These are phyloP conservation scores for Starmerella ratchasimensis DNA, from an alignment of 805 yeast species.

Conservation along the genomic window DNA sequence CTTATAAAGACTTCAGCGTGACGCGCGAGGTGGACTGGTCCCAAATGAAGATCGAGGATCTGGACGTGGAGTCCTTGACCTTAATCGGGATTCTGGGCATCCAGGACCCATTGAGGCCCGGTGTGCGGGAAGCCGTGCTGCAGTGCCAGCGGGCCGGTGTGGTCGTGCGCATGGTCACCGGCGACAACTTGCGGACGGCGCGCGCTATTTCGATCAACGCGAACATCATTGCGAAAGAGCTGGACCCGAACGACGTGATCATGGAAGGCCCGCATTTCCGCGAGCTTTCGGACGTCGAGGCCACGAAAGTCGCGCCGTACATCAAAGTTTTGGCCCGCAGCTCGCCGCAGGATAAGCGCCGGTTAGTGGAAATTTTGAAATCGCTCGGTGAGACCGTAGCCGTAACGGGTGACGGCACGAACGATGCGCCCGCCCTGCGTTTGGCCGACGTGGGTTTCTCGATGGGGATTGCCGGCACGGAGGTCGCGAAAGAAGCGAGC, in stretches of 20 bases:
- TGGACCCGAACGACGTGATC: constrained; percentile 42
- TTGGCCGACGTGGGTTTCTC: constrained; percentile 97
- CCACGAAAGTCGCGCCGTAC: constrained; percentile 50
- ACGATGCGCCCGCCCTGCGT: constrained; percentile 95
- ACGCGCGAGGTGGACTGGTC: constrained; percentile 10
- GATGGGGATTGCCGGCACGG: constrained; percentile 98
- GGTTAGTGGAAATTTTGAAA: constrained; percentile 69
- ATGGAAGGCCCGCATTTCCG: constrained; percentile 94
- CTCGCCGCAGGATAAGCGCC: constrained; percentile 87
- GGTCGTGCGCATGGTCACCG: constrained; percentile 93
- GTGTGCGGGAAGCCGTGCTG: constrained; percentile 77
- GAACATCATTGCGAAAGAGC: constrained; percentile 43
- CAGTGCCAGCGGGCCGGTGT: constrained; percentile 88
- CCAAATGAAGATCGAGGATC: constrained; percentile 15
- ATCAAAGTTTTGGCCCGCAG: constrained; percentile 83
- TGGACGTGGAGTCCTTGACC: constrained; percentile 27
- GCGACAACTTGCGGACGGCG: constrained; percentile 87
- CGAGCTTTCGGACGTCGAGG: constrained; percentile 42
- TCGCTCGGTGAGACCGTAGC: constrained; percentile 87
- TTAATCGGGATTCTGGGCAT: constrained; percentile 78
- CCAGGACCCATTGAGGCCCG: constrained; percentile 84
- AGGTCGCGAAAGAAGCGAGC: constrained; percentile 95
- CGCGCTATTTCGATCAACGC: constrained; percentile 79
- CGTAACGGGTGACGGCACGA: constrained; percentile 98
- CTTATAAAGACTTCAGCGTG: constrained; percentile 48